phyloP scores from a whole-genome alignment of 768 basidiomycete genomes.

The Rhodotorula kratochvilovae region DNA sequence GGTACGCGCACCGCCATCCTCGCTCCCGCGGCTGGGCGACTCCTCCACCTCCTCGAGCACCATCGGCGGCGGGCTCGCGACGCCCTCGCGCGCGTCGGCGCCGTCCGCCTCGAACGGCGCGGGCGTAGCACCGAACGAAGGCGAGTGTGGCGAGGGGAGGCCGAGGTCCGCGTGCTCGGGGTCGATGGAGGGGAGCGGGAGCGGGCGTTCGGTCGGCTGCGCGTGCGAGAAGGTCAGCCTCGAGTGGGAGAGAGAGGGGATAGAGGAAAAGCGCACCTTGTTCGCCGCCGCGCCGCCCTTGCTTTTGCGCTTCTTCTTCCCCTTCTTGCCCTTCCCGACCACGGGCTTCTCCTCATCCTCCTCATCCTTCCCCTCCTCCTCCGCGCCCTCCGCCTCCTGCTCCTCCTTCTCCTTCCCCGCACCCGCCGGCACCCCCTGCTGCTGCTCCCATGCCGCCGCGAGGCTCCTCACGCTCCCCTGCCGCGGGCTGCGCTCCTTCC shows the following conservation, averaged over 20 bases:
- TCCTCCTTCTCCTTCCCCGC: not conserved
- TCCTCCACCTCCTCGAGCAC: conserved; percentile 26
- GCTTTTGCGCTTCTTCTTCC: conserved; percentile 23
- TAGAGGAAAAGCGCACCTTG: not conserved
- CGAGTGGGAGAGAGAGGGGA: not conserved
- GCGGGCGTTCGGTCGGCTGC: conserved; percentile 7
- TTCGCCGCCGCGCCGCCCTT: conserved; percentile 9
- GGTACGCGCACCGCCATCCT: not conserved
- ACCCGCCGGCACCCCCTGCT: not conserved
- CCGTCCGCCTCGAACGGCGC: not conserved
- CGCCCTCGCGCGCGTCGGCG: not conserved
- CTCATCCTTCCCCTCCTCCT: not conserved
- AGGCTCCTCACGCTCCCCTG: conserved; percentile 6
- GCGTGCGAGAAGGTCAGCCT: not conserved
- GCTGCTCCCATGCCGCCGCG: conserved; percentile 9
- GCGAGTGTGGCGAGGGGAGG: conserved; percentile 7
- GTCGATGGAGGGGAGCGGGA: conserved; percentile 14
- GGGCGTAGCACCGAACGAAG: not conserved
- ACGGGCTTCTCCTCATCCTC: not conserved
- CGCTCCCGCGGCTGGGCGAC: not conserved
- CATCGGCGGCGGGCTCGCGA: conserved; percentile 13
- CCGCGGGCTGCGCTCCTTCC: not conserved
- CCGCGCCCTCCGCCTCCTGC: not conserved
- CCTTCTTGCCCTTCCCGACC: conserved; percentile 14
- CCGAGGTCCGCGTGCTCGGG: conserved; percentile 22